Evolutionary conservation across 2,329 filamentous ascomycete genomes (phyloP).

Genomic region (Aspergillus aculeatinus): DNA sequence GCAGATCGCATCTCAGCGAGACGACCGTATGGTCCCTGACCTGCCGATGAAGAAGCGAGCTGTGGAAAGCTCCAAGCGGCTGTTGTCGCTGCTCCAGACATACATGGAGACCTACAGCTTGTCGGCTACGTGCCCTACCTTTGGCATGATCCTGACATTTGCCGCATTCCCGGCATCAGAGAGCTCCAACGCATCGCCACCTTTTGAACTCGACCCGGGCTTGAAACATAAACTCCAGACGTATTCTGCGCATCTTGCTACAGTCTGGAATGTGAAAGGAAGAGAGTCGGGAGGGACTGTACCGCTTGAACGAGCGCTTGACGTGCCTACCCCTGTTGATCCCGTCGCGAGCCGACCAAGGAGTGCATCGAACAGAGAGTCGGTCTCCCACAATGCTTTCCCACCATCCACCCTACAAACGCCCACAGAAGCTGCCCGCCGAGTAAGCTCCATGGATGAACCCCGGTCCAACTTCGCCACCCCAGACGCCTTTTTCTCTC

Average conservation of each 20-base stretch:
- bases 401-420: neutral
- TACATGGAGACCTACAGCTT: slow-evolving; percentile 44
- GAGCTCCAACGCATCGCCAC: slow-evolving; percentile 5
- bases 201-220: slow-evolving; percentile 26
- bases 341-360: slow-evolving; percentile 7
- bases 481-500: slow-evolving; percentile 25
- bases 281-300: neutral
- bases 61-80: slow-evolving; percentile 35
- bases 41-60: slow-evolving; percentile 29
- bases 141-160: slow-evolving; percentile 41
- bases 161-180: slow-evolving; percentile 25
- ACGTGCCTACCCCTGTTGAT: neutral
- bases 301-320: neutral
- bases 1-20: slow-evolving; percentile 26
- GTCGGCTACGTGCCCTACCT: slow-evolving; percentile 42
- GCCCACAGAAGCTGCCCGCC: neutral
- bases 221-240: slow-evolving; percentile 30
- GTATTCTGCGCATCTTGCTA: slow-evolving; percentile 30
- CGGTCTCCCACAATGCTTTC: slow-evolving; percentile 5
- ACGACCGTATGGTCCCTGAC: slow-evolving; percentile 20
- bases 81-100: slow-evolving; percentile 36
- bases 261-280: slow-evolving; percentile 27
- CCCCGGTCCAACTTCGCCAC: slow-evolving; percentile 13
- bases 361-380: slow-evolving; percentile 5
- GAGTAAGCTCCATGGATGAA: slow-evolving; percentile 11